phyloP scores from a whole-genome alignment of 2,329 filamentous ascomycete genomes.

The Sporothrix schenckii region DNA sequence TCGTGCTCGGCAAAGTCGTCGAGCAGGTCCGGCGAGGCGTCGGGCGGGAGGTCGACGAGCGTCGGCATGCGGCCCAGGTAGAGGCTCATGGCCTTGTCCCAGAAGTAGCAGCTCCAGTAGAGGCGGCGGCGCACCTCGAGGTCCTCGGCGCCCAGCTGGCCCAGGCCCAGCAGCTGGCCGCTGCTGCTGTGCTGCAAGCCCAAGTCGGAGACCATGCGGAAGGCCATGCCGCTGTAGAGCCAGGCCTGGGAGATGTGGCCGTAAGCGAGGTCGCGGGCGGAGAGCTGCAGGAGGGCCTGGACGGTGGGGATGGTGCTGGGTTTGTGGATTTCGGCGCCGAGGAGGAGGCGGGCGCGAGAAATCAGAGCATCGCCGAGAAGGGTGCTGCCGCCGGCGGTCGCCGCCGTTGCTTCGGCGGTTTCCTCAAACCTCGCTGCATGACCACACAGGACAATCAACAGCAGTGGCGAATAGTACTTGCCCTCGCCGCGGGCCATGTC shows the following conservation, averaged over 20 bases:
- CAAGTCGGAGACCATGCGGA: conserved; percentile 41
- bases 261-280: conserved; percentile 40
- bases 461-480: conserved; percentile 40
- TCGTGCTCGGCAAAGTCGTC: conserved; percentile 37
- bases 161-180: conserved; percentile 35
- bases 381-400: not conserved
- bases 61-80: conserved; percentile 39
- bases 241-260: conserved; percentile 41
- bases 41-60: conserved; percentile 30
- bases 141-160: conserved; percentile 38
- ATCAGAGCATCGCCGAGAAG: conserved; percentile 36
- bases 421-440: conserved; percentile 39
- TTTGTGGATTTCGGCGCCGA: conserved; percentile 40
- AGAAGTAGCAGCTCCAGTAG: conserved; percentile 41
- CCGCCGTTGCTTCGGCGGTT: not conserved
- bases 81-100: conserved; percentile 41
- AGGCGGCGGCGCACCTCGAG: conserved; percentile 39
- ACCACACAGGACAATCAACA: conserved; percentile 39
- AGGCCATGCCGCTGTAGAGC: conserved; percentile 43
- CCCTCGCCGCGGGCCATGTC: conserved; percentile 40
- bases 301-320: conserved; percentile 41
- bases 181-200: conserved; percentile 39
- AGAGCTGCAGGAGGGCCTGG: conserved; percentile 41
- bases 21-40: conserved; percentile 31
- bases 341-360: conserved; percentile 37